These are phyloP conservation scores for Gossypium raimondii DNA, from an alignment of 345 rosid genomes.

Conservation along the genomic window DNA sequence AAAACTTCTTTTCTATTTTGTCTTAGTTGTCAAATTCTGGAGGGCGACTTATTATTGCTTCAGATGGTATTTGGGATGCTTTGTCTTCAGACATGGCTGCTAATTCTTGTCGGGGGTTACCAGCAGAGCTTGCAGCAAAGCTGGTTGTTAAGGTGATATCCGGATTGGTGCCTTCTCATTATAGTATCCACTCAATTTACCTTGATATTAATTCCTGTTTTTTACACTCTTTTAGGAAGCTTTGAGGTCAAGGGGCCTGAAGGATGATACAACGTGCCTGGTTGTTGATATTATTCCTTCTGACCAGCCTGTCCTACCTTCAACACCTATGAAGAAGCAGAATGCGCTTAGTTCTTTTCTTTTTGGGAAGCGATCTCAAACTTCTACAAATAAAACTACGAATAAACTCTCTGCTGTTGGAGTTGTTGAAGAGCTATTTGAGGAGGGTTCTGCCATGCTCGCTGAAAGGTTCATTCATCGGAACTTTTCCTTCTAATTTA, in stretches of 20 bases:
- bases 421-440: conserved; percentile 94
- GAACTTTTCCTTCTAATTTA: background rate
- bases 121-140: conserved; percentile 97
- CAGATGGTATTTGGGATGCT: conserved; percentile 99
- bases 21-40: conserved; percentile 84
- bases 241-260: conserved; percentile 89
- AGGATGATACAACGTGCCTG: conserved; percentile 98
- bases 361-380: conserved; percentile 52
- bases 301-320: conserved; percentile 65
- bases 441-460: conserved; percentile 98
- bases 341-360: conserved; percentile 56
- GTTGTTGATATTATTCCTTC: conserved; percentile 97
- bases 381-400: conserved; percentile 45
- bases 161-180: background rate
- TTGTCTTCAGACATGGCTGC: conserved; percentile 93
- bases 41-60: conserved; percentile 94
- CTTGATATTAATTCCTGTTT: conserved; percentile 12
- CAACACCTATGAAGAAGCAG: conserved; percentile 64
- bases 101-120: conserved; percentile 86
- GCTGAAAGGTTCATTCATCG: conserved; percentile 67
- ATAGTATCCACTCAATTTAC: conserved; percentile 11
- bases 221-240: conserved; percentile 60
- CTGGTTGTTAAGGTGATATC: conserved; percentile 84
- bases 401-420: conserved; percentile 92
- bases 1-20: conserved; percentile 14